Base-by-base conservation (phyloP, 2,329 filamentous ascomycete genomes). In the Penicillium hordei region DNA sequence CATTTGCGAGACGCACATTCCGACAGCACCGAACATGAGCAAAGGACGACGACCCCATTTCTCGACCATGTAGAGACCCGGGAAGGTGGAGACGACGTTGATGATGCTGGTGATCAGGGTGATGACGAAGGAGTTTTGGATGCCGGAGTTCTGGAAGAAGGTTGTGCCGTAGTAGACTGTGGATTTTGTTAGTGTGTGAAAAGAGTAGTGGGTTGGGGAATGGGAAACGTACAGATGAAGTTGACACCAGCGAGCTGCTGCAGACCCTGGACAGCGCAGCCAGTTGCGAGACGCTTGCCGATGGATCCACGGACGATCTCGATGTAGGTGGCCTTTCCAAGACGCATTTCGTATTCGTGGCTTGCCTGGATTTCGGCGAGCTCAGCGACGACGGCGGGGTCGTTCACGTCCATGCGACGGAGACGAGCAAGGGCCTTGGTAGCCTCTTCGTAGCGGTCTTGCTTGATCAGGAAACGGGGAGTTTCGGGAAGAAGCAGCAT, bases 311-410 rank as follows among this genome's bases (percentile, higher is more conserved):
- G 53, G 58, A 60, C 40, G 29, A 59, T 60, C 33, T 62, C 58
- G 13, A 60, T 10, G 31, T 60, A 62, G 13, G 31, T 31, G 17
- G 60, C 40, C 13, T 31, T 38, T 29, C 54, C 58, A 9, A 60
- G 31, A 40, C 51, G 66, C 66, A 88, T 36, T 21, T 96, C 91
- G 73, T 91, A 91, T 76, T 90, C 89, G 75, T 93, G 86, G 81
- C 94, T 95, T 77, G 90, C 91, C 61, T 93, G 82, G 66, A 96
- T 90, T 79, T 95, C 91, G 36, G 88, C 82, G 44, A 94, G 82
- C 77, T 95, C 91, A 59, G 84, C 81, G 75, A 93, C 85, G 72
- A 86, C 89, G 59, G 88, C 83, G 25, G 88, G 91, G 53, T 89
- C 83, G 55, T 78, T 72, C 43, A 86, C 81, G 76, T 94, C 67